Percentiles rank a stretch among this genome's conserved stretches.
These are phyloP conservation scores for Chalara sp. DNA, from an alignment of 2,329 filamentous ascomycete genomes.

Conservation along the genomic window DNA sequence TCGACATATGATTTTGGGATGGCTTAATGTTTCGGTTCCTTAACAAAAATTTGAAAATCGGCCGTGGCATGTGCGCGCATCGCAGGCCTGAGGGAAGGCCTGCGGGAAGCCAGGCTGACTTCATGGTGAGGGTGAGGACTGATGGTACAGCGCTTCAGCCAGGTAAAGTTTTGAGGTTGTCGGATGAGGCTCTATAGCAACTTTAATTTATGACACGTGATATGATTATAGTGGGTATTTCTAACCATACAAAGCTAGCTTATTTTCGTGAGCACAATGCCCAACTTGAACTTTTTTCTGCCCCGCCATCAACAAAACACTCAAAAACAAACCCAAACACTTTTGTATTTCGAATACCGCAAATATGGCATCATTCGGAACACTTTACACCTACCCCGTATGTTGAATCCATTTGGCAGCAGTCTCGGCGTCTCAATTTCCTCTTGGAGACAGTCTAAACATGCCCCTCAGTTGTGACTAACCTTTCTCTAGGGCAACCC, in stretches of 20 bases:
- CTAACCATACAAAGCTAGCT: no score
- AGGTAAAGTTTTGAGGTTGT: no score
- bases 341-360: conserved; percentile 1
- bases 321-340: no score
- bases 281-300: no score
- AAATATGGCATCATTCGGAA: conserved; percentile 88
- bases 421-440: neutral
- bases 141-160: no score
- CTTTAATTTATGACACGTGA: no score
- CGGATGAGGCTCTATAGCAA: no score
- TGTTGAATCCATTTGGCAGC: conserved; percentile 6
- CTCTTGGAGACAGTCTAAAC: neutral
- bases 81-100: conserved; percentile 21
- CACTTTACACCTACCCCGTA: conserved; percentile 87
- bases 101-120: conserved; percentile 23
- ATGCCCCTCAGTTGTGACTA: no score
- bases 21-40: conserved; percentile 10
- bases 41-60: conserved; percentile 6
- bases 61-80: conserved; percentile 12
- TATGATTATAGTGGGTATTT: no score
- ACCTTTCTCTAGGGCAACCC: conserved; percentile 63
- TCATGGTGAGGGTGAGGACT: conserved; percentile 14
- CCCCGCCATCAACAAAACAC: no score
- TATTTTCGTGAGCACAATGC: no score
- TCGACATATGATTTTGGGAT: conserved; percentile 20